Conservation (phyloP, 2,329 filamentous ascomycete species). For the Alternaria viburni region DNA sequence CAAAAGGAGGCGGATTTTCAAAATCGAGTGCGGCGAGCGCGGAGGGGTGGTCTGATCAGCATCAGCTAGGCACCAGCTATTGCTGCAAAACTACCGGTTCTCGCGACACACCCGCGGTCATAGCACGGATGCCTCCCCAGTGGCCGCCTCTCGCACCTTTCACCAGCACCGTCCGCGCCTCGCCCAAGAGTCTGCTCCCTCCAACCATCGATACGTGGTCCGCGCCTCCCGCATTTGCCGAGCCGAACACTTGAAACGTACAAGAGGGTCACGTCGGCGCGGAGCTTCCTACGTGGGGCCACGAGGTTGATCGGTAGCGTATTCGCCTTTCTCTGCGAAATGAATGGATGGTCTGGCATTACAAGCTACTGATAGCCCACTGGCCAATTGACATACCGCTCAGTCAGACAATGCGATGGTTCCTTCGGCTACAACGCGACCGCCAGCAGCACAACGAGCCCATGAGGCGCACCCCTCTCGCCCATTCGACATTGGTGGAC, state of each 20-base stretch:
- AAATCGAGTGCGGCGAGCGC: not conserved
- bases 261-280: not conserved
- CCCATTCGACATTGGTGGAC: not conserved
- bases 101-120: not conserved
- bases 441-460: not conserved
- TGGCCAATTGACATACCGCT: no score
- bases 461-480: not conserved
- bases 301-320: not conserved
- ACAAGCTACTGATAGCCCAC: no score
- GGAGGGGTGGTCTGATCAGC: not conserved
- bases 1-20: fast-evolving
- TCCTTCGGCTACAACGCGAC: not conserved
- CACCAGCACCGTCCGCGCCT: not conserved
- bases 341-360: no score
- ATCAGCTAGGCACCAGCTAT: not conserved
- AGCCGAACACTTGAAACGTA: not conserved
- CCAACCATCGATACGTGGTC: not conserved
- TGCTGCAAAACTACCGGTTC: not conserved
- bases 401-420: not conserved
- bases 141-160: not conserved
- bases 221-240: not conserved
- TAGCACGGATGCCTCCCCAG: not conserved
- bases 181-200: not conserved
- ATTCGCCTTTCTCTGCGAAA: not conserved
- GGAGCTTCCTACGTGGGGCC: not conserved